phyloP scores from a whole-genome alignment of 2,329 filamentous ascomycete genomes.

The Amylocarpus encephaloides region DNA sequence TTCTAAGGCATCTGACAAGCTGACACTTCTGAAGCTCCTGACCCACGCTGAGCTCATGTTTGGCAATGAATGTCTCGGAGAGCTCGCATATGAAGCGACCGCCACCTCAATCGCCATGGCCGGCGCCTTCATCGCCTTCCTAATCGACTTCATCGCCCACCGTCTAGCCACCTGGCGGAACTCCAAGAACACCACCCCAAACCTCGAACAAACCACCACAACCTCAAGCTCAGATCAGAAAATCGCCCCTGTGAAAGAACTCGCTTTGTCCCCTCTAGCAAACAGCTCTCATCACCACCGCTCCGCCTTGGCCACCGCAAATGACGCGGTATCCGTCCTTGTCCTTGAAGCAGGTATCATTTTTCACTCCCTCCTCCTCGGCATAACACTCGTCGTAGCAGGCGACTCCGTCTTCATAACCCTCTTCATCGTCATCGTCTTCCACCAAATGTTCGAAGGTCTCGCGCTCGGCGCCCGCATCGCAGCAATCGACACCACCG shows the following conservation, averaged over 20 bases:
- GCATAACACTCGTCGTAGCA: constrained; percentile 45
- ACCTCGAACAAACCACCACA: background rate
- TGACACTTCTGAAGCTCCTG: constrained; percentile 47
- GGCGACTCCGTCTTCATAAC: constrained; percentile 50
- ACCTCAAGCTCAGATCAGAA: no score
- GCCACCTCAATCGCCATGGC: constrained; percentile 68
- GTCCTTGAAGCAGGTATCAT: constrained; percentile 69
- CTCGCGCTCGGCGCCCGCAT: constrained; percentile 68
- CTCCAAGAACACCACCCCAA: constrained; percentile 29
- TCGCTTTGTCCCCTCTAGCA: background rate
- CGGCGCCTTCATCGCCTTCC: constrained; percentile 65
- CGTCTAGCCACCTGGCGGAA: constrained; percentile 42
- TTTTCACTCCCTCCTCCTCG: constrained; percentile 46
- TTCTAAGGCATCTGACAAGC: background rate
- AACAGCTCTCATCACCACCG: background rate
- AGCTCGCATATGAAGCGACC: constrained; percentile 60
- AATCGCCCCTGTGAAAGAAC: background rate
- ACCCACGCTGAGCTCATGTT: constrained; percentile 72
- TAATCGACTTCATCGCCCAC: constrained; percentile 62
- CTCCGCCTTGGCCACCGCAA: constrained; percentile 18
- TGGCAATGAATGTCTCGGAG: constrained; percentile 48
- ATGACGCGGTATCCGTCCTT: constrained; percentile 39
- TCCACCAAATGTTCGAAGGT: constrained; percentile 75
- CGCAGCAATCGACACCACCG: constrained; percentile 38
- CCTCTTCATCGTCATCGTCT: constrained; percentile 62